These are phyloP conservation scores for Shiraia bambusicola DNA, from an alignment of 2,329 filamentous ascomycete species.

Conservation along the genomic window DNA sequence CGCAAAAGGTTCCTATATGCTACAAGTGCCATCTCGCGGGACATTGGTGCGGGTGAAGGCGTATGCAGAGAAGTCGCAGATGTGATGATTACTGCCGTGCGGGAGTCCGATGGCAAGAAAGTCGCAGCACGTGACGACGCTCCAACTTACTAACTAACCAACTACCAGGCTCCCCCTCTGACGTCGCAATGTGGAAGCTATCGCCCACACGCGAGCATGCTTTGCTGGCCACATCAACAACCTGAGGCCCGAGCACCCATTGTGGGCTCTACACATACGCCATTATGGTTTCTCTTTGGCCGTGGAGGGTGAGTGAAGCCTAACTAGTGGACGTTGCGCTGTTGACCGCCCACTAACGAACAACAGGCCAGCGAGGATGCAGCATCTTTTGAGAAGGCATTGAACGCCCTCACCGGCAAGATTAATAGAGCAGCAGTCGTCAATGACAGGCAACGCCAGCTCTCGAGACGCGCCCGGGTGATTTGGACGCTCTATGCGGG, in stretches of 20 bases:
- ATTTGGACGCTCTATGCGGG: constrained; percentile 88
- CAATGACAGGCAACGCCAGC: constrained; percentile 72
- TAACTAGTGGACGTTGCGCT: background rate
- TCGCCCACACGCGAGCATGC: constrained; percentile 28
- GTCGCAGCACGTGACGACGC: constrained; percentile 21
- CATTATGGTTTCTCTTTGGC: constrained; percentile 80
- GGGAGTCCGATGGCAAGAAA: constrained; percentile 22
- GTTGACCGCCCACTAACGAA: constrained; percentile 12
- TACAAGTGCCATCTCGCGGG: constrained; percentile 60
- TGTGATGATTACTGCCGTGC: constrained; percentile 4
- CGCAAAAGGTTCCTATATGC: constrained; percentile 83
- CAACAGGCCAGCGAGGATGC: constrained; percentile 75
- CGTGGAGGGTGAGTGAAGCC: constrained; percentile 49
- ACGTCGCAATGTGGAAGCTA: constrained; percentile 18
- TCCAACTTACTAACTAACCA: too few relatives aligned
- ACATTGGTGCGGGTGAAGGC: constrained; percentile 12
- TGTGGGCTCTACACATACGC: constrained; percentile 27
- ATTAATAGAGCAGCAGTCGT: constrained; percentile 73
- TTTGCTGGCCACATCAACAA: constrained; percentile 24
- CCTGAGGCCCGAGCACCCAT: constrained; percentile 21
- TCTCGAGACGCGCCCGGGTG: constrained; percentile 75
- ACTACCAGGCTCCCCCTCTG: too few relatives aligned
- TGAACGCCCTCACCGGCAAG: constrained; percentile 78
- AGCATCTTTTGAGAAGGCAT: constrained; percentile 88
- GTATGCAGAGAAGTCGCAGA: constrained; percentile 1